A percentile compares a stretch with the other conserved stretches of the same genome.
Conservation (phyloP, 345 rosid species). For the Moricandia moricandioides region DNA sequence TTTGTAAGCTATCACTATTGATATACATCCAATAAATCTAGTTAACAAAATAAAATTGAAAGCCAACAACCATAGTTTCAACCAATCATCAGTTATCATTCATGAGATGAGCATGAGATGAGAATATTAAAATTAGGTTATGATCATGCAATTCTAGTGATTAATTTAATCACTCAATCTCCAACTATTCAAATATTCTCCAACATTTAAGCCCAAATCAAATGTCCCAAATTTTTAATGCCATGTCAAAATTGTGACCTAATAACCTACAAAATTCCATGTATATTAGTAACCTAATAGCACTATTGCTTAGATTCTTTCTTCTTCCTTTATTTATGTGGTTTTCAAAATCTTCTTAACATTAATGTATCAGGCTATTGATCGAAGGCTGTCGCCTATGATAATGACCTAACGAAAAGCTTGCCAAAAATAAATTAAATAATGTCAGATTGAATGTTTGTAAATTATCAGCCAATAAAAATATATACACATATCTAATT, state of each 20-base stretch:
- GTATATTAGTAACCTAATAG: conserved; percentile 3
- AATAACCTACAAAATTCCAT: too few relatives aligned
- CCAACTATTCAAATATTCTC: too few relatives aligned
- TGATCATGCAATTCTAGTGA: too few relatives aligned
- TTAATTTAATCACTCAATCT: too few relatives aligned
- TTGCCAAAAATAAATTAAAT: conserved; percentile 27
- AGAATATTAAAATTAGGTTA: too few relatives aligned
- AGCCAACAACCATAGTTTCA: too few relatives aligned
- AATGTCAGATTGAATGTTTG: conserved; percentile 38
- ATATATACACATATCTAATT: conserved; percentile 11
- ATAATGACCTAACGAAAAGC: conserved; percentile 33
- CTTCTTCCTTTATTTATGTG: conserved; percentile 21
- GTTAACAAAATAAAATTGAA: neutral
- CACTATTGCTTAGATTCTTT: conserved; percentile 10
- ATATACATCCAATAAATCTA: neutral
- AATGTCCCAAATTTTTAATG: neutral
- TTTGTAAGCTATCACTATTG: neutral
- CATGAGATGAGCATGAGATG: too few relatives aligned
- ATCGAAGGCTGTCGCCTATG: conserved; percentile 27
- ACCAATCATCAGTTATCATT: too few relatives aligned
- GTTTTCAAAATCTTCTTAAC: neutral
- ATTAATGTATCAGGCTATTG: conserved; percentile 24
- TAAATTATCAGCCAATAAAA: conserved; percentile 27
- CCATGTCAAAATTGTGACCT: too few relatives aligned
- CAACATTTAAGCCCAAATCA: neutral